Conservation (phyloP, 106 monocot genomes). For the Posidonia australis region DNA sequence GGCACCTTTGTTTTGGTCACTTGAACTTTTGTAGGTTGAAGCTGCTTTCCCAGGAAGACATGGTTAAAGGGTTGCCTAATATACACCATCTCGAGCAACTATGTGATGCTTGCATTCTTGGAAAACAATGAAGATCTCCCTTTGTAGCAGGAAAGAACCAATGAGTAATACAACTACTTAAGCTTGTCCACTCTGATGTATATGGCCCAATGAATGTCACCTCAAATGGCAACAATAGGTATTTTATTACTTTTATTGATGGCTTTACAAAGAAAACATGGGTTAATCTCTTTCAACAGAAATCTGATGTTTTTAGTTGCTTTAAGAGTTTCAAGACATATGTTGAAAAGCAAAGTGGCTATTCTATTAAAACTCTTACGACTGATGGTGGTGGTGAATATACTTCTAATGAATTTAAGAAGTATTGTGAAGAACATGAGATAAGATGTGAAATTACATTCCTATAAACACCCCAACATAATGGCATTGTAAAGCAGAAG, state of each 20-base stretch:
- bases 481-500: background rate
- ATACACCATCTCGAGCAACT: background rate
- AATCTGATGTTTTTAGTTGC: background rate
- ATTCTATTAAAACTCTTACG: background rate
- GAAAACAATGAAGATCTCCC: background rate
- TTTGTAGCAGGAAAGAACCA: background rate
- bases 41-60: background rate
- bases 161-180: too few species aligned
- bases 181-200: background rate
- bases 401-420: background rate
- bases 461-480: background rate
- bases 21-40: background rate
- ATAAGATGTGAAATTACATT: background rate
- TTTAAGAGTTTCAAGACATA: background rate
- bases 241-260: background rate
- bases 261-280: background rate
- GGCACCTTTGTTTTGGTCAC: background rate
- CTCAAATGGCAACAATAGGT: background rate
- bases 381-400: background rate
- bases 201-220: background rate
- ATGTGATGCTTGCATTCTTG: background rate
- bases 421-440: background rate
- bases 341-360: background rate
- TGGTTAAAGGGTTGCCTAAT: background rate
- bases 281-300: background rate